Evolutionary conservation across 1,284 basidiomycete genomes (phyloP), one percentile per base, ranked within the genome.

Genomic region (Trametes versicolor): DNA sequence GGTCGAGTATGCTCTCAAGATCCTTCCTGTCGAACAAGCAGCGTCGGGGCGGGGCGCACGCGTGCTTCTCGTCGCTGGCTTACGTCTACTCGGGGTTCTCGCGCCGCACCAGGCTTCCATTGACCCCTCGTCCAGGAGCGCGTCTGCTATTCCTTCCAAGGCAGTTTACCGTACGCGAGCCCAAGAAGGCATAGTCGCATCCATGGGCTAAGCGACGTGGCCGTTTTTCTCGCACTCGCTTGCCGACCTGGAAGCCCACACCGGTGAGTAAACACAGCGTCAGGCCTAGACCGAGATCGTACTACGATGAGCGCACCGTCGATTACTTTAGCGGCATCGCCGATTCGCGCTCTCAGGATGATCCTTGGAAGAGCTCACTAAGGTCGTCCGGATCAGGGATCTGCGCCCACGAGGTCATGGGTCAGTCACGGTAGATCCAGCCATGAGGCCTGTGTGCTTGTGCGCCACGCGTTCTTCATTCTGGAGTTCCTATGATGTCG

Each of bases 191-290:
- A 54, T 54, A 23, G 34, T 54, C 52, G 36, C 36, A 21, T 25
- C 36, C 21, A 15, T 34, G 12, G 21, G 12, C 36, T 4, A 15
- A 10, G 10, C 13, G 23, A 13, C 52, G 27, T 39, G 13, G 21
- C 36, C 34, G 34, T 21, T 8, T 52, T 8, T 13, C 51, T 36
- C 34, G n/a, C 34, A 2, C 45, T 48, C 45, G 52, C n/a, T 41
- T 21, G 32, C 34, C n/a, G n/a, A 4, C 34, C 21, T 54, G 36
- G 52, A 54, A 54, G 23, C 2, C 12, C 4, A 21, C n/a, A 21
- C 52, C 52, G 52, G 52, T 54, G 52, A 54, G 52, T 32, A 39
- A 54, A 54, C 52, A 54, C n/a, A 10, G 34, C n/a, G 36, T n/a
- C 13, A 25, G 49, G 25, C 15, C 10, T 27, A 43, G 52, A 21